Base-by-base conservation (phyloP, 257 asterid genomes). In the Craterostigma plantagineum region DNA sequence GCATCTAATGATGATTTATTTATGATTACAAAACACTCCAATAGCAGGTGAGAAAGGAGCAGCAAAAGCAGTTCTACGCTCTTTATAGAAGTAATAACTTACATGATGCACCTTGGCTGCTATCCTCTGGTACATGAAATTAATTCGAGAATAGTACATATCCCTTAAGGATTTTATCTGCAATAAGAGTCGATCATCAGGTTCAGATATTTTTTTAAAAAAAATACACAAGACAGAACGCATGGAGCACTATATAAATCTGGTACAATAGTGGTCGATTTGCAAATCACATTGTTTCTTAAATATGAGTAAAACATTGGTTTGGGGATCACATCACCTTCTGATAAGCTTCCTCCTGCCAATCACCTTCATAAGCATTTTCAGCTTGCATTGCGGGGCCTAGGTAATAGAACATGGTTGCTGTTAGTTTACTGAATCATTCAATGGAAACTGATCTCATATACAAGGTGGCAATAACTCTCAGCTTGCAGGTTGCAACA, bases 301-400 rank as follows among this genome's bases (percentile, higher is more conserved):
- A 2, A 23, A 23, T 23, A 23, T 23, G 30, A 23, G 7, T 3
- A 55, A 46, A 60, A 47, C n/a, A 54, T 36, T 43, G 48, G 46
- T 38, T 34, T 18, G 35, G 23, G 16, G 46, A n/a, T 51, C 47
- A 35, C 3, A 18, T 42, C 67, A 90, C 98, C 98, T 83, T 87
- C 46, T 90, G 98, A 74, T 68, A 79, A 42, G 70, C 62, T 57
- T 83, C 98, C 63, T 90, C 98, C 63, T 79, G 93, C 95, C 91
- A 83, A 48, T 90, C 98, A 52, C 78, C 91, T 30, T 64, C 69
- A 64, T 42, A 69, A 35, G 69, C 62, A 58, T 68, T 76, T 50
- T 93, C 95, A 12, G 90, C 66, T 59, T 78, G 95, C 38, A 93
- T 63, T 7, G 94, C 68, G 45, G 91, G 70, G 72, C 79, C 93